These are phyloP conservation scores for Aureobasidium vineae DNA, from an alignment of 2,329 filamentous ascomycete genomes.

Conservation along the genomic window DNA sequence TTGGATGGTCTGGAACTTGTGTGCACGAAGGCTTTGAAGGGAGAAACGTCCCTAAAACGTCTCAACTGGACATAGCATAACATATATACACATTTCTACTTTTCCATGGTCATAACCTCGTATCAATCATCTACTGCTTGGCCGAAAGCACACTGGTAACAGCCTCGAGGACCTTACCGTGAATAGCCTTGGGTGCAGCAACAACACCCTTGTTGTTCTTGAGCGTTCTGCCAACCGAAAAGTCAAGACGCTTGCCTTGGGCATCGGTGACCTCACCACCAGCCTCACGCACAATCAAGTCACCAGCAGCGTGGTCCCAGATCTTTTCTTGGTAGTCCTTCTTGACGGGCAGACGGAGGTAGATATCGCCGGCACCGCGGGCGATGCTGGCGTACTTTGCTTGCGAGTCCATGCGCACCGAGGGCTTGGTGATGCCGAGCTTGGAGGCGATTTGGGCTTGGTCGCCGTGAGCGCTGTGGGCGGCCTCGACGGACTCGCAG, in stretches of 20 bases:
- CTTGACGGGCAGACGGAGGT: constrained; percentile 81
- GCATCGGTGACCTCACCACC: constrained; percentile 91
- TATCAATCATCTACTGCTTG: constrained; percentile 37
- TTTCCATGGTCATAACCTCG: not conserved
- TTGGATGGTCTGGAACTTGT: no score
- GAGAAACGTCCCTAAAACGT: not conserved
- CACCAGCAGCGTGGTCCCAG: constrained; percentile 97
- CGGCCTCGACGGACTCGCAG: constrained; percentile 94
- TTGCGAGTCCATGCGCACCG: constrained; percentile 95
- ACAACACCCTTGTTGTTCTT: constrained; percentile 91
- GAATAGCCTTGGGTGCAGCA: constrained; percentile 75
- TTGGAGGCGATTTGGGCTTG: constrained; percentile 79
- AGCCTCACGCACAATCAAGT: constrained; percentile 90
- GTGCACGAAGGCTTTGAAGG: no score
- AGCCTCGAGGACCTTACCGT: constrained; percentile 71
- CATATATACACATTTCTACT: not conserved
- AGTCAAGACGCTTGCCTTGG: constrained; percentile 79
- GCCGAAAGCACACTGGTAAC: constrained; percentile 73
- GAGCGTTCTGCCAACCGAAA: constrained; percentile 80
- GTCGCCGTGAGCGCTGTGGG: constrained; percentile 85
- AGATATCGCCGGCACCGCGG: constrained; percentile 89
- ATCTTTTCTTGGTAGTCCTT: constrained; percentile 97
- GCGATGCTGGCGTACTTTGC: constrained; percentile 97
- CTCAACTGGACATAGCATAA: not conserved
- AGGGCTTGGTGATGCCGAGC: constrained; percentile 83